Percentiles rank a stretch among this genome's conserved stretches.
These are phyloP conservation scores for Lipomyces sp. DNA, from an alignment of 805 yeast species.

Conservation along the genomic window DNA sequence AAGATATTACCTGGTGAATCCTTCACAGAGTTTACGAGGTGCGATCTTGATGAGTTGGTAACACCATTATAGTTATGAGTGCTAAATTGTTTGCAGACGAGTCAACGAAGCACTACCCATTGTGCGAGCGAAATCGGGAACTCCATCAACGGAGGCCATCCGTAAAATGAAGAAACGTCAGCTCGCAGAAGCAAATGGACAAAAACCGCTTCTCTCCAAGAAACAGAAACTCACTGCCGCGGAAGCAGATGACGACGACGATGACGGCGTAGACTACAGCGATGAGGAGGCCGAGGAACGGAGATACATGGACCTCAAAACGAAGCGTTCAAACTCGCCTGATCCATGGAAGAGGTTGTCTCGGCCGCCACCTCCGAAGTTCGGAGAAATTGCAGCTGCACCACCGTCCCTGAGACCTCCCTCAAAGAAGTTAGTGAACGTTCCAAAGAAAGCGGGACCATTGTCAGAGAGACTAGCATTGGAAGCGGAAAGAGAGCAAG, in stretches of 20 bases:
- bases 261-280: constrained; percentile 37
- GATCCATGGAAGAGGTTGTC: constrained; percentile 50
- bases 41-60: background rate
- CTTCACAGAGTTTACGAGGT: constrained; percentile 46
- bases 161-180: constrained; percentile 37
- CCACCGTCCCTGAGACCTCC: constrained; percentile 49
- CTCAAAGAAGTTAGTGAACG: constrained; percentile 44
- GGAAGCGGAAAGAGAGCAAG: constrained; percentile 47
- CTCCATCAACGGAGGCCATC: constrained; percentile 42
- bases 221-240: constrained; percentile 39
- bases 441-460: constrained; percentile 51
- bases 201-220: constrained; percentile 33
- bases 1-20: constrained; percentile 47
- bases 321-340: constrained; percentile 45
- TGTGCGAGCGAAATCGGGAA: constrained; percentile 45
- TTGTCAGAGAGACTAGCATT: constrained; percentile 47
- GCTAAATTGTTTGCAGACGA: constrained; percentile 39
- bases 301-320: constrained; percentile 32
- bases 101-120: constrained; percentile 51
- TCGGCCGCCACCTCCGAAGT: constrained; percentile 42
- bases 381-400: constrained; percentile 50
- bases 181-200: constrained; percentile 36
- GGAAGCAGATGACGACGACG: constrained; percentile 40
- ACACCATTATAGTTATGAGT: background rate
- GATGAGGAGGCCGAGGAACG: constrained; percentile 39